Conservation (phyloP, 108 stramenopile species). For the Cyclotella sp. region DNA sequence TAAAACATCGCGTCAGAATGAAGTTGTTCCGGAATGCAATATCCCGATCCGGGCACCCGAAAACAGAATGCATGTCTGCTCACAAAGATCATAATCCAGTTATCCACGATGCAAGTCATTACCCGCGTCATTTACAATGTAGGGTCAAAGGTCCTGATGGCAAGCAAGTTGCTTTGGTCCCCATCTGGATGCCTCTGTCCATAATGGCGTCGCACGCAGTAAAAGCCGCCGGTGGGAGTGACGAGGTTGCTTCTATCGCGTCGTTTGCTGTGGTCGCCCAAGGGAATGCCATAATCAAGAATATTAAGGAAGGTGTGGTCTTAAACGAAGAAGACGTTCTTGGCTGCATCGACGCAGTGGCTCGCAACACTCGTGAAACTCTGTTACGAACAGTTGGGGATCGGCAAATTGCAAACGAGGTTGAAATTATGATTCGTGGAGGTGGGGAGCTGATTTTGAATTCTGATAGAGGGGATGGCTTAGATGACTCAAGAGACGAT, state of each 20-base stretch:
- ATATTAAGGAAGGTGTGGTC: not conserved
- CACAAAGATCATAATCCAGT: not conserved
- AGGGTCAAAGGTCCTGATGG: conserved; percentile 3
- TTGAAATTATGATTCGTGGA: not conserved
- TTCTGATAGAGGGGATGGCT: not conserved
- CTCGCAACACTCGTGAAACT: not conserved
- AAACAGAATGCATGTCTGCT: too few species aligned
- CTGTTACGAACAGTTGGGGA: not conserved
- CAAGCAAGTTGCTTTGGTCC: not conserved
- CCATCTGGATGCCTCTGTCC: conserved; percentile 10
- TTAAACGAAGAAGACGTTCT: not conserved
- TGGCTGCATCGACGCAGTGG: not conserved
- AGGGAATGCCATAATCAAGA: not conserved
- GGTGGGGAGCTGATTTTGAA: conserved; percentile 16
- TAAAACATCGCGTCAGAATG: too few species aligned
- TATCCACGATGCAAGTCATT: not conserved
- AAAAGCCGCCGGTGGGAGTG: not conserved
- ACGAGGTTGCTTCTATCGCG: not conserved
- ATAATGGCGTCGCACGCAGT: conserved; percentile 1
- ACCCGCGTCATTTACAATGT: conserved; percentile 1
- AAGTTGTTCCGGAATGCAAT: too few species aligned
- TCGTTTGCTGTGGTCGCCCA: not conserved
- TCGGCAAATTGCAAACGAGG: not conserved
- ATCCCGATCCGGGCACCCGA: too few species aligned
- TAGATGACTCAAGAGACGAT: not conserved